Percentiles rank a stretch among this genome's conserved stretches.
Evolutionary conservation across 345 rosid genomes (phyloP).

Genomic region (Linum lewisii): DNA sequence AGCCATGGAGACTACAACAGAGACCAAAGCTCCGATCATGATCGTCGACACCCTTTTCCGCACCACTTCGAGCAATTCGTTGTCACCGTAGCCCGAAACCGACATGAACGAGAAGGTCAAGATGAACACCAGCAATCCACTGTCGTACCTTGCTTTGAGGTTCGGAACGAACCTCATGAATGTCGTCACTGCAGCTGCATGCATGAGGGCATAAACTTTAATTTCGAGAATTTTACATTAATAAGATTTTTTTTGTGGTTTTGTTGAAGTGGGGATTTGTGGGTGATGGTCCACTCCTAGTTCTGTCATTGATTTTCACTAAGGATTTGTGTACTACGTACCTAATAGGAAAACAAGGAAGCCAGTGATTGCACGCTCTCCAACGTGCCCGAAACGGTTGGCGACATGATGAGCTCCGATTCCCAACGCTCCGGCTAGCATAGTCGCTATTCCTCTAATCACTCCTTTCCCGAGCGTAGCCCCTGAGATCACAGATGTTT

Average conservation of each 20-base stretch:
- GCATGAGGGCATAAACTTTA: neutral
- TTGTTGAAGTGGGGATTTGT: no score
- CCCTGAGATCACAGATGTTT: no score
- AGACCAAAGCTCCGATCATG: constrained; percentile 12
- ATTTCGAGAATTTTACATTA: neutral
- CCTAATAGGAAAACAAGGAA: neutral
- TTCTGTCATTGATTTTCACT: no score
- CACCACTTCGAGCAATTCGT: constrained; percentile 17
- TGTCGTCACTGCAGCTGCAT: neutral
- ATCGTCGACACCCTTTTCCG: constrained; percentile 21
- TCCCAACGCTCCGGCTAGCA: constrained; percentile 5
- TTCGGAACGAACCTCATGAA: neutral
- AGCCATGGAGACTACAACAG: constrained; percentile 12
- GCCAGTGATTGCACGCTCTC: neutral
- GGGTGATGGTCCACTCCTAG: no score
- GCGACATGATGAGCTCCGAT: constrained; percentile 9
- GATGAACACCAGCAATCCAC: neutral
- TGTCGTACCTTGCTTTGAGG: neutral
- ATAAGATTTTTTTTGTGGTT: no score
- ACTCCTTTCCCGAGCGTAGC: constrained; percentile 3
- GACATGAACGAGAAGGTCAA: constrained; percentile 6
- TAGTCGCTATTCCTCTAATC: constrained; percentile 3
- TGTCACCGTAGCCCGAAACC: constrained; percentile 18
- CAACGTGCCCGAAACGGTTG: neutral
- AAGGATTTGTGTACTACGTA: no score